Conservation (phyloP, 495 filamentous ascomycete species). For the Neurospora sp. region DNA sequence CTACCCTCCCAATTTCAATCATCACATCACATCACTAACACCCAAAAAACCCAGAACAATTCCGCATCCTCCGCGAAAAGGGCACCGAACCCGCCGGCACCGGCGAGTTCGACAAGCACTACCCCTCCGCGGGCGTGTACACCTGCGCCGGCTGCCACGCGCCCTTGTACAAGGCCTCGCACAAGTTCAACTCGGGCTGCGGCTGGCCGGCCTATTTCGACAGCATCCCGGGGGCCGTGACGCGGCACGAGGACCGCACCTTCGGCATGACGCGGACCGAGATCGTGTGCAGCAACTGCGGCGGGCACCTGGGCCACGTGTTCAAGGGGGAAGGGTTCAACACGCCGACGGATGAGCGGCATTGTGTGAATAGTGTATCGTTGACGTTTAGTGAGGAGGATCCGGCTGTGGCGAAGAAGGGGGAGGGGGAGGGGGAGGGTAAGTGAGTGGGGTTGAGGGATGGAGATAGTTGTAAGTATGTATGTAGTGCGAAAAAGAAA, state of each 20-base stretch:
- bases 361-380: constrained; percentile 93
- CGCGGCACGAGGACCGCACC: constrained; percentile 59
- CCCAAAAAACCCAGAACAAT: constrained; percentile 57
- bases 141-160: constrained; percentile 76
- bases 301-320: constrained; percentile 92
- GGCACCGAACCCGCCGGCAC: constrained; percentile 75
- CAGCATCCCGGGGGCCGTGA: constrained; percentile 81
- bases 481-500: not conserved
- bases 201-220: constrained; percentile 98
- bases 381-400: constrained; percentile 67
- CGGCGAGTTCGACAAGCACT: constrained; percentile 81
- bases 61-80: constrained; percentile 81
- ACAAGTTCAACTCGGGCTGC: constrained; percentile 94
- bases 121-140: constrained; percentile 64
- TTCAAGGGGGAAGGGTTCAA: constrained; percentile 91
- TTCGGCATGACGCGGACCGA: constrained; percentile 84
- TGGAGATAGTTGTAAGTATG: not conserved
- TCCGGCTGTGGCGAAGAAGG: constrained; percentile 39
- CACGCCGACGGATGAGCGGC: constrained; percentile 89
- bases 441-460: constrained; percentile 13
- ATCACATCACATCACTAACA: constrained; percentile 5
- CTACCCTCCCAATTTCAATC: not conserved
- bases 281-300: constrained; percentile 89
- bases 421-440: constrained; percentile 18
- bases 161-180: constrained; percentile 78